phyloP scores from a whole-genome alignment of 345 rosid species.

The Moricandia moricandioides region DNA sequence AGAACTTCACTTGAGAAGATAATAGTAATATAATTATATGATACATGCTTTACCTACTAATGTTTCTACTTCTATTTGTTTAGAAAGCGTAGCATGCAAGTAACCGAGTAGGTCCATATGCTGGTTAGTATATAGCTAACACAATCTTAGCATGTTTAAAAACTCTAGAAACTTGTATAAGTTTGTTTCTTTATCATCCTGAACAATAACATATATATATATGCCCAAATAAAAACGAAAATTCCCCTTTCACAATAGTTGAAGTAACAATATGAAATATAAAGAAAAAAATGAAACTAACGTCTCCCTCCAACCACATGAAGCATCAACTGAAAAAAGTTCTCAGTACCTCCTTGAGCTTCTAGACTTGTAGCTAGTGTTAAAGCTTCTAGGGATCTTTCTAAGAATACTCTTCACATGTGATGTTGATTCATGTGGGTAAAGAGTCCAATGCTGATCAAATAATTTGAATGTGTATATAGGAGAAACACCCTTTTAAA shows the following conservation, averaged over 20 bases:
- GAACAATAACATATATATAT: slow-evolving; percentile 7
- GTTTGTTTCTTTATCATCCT: slow-evolving; percentile 14
- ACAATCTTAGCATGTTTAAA: no score
- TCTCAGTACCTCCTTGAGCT: slow-evolving; percentile 7
- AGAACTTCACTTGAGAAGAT: slow-evolving; percentile 2
- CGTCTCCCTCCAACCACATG: slow-evolving; percentile 14
- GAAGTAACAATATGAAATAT: slow-evolving; percentile 2
- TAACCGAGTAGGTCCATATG: not conserved
- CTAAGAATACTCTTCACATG: not conserved
- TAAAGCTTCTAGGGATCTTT: slow-evolving; percentile 4
- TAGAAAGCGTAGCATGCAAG: not conserved
- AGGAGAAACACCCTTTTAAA: slow-evolving; percentile 7
- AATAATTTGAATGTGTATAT: slow-evolving; percentile 22
- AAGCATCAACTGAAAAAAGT: not conserved
- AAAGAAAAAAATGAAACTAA: not conserved
- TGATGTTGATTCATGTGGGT: not conserved
- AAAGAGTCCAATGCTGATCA: slow-evolving; percentile 11
- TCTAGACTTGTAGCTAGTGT: slow-evolving; percentile 12
- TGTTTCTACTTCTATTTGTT: not conserved
- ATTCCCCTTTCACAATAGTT: not conserved
- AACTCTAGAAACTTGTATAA: no score
- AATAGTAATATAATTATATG: not conserved
- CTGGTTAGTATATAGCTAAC: no score
- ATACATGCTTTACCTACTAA: not conserved
- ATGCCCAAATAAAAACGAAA: not conserved